Base-by-base conservation (phyloP, 2,329 filamentous ascomycete genomes). In the Penicillium sp. region DNA sequence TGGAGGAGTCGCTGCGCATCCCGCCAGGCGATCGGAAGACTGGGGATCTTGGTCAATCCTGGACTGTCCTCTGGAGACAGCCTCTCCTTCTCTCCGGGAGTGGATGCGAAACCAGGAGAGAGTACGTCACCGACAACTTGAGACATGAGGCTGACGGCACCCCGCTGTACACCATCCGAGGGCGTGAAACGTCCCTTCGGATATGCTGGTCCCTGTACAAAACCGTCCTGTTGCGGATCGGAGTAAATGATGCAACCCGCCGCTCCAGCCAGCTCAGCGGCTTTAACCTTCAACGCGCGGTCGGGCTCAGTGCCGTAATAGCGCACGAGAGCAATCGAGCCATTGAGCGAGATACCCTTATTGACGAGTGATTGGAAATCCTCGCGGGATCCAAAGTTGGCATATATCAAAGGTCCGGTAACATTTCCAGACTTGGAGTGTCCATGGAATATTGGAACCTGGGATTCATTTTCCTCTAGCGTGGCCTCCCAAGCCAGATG, bases 111-210 rank as follows among this genome's bases (percentile, higher is more conserved):
- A 4, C 90, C 90, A 2, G 93, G 93, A 0, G 89, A 95, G 36
- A 97, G 77, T n/a, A 90, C 85, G 68, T 98, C 93, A 29, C 93
- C 93, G 0, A 94, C 71, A 13, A 95, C 80, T 81, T 84, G 89
- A 61, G 82, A 90, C 72, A 81, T 86, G 58, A 95, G 70, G 51
- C 85, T 85, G 22, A 96, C 93, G 4, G 82, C 79, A 3, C 86
- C 90, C 61, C 91, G 78, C 65, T 93, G 88, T 2, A 96, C 86
- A 37, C 84, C 86, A 61, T 93, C 88, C 1, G 78, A 77, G 0
- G 90, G 88, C 80, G 91, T 85, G 68, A 78, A 94, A 20, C 82
- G 81, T 28, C 89, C 90, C 20, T 86, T 74, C 0, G 91, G 90
- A 55, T 84, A 89, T 0, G 81, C 76, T 0, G 82, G 75, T 3